Evolutionary conservation across 2,329 filamentous ascomycete species (phyloP), one percentile per base, ranked within the genome.

Genomic region (Fusarium torulosum): DNA sequence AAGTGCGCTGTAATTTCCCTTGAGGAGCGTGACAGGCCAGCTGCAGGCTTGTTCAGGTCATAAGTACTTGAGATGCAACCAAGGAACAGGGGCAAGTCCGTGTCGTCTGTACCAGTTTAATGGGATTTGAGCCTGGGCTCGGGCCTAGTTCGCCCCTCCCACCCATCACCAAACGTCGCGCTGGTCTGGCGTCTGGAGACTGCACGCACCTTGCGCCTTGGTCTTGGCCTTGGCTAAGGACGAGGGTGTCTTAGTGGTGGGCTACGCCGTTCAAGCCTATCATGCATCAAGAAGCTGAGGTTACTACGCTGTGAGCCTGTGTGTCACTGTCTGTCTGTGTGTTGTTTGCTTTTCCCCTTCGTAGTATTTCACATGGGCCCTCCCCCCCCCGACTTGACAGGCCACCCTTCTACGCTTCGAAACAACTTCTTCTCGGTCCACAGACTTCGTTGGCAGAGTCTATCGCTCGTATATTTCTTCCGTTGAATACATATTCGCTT

Each of bases 371-470:
- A 74, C 59, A 53, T 70, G 61, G 58, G 60, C 59, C 59, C 50
- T 20, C 44, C 56, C 65, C 68, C 67, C 66, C 67, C 35, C 35
- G n/a, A 38, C 31, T 57, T 53, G 52, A 58, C 57, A 37, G 19
- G 45, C 53, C 53, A 65, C 69, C 66, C 61, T 70, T 65, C 43
- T 69, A 67, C 60, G 52, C 55, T 62, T 67, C 59, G 59, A 58
- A 67, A 72, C 63, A 65, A 62, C 63, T 66, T 67, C 63, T 63
- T 65, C 66, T 63, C 62, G 66, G 63, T 63, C 71, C 76, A 67
- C 63, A 73, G 77, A 77, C 84, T 85, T 86, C 84, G 84, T 85
- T 86, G 84, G 84, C 84, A 86, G 82, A 86, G 84, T 84, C 83
- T 79, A 67, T 46, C 67, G 70, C 72, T 66, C 71, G 47, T 70